phyloP scores from a whole-genome alignment of 1,284 basidiomycete species.

The Leccinum brunneo-olivaceum region DNA sequence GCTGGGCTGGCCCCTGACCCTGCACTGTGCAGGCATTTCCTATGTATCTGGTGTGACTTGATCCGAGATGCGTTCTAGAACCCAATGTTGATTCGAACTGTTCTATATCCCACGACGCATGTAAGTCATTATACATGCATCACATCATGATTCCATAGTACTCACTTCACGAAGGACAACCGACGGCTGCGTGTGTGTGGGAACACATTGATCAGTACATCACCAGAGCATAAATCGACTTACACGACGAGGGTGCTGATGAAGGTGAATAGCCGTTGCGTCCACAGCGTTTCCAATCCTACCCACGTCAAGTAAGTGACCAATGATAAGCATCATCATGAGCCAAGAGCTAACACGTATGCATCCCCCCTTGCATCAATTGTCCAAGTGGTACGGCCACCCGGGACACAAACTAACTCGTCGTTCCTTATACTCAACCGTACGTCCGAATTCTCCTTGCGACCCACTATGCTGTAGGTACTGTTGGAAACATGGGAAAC shows the following conservation, averaged over 20 bases:
- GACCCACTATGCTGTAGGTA: not conserved
- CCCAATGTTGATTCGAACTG: not conserved
- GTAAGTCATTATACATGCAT: not conserved
- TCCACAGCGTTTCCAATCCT: not conserved
- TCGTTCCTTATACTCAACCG: too few relatives aligned
- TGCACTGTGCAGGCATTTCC: too few relatives aligned
- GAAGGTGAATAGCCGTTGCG: not conserved
- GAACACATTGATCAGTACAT: not conserved
- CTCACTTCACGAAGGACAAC: not conserved
- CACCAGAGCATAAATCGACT: not conserved
- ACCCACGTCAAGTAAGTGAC: not conserved
- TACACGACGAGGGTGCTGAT: not conserved
- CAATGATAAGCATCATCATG: too few relatives aligned
- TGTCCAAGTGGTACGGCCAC: not conserved
- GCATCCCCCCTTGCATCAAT: constrained; percentile 3
- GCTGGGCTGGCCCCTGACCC: too few relatives aligned
- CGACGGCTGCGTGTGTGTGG: not conserved
- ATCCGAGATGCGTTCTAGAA: not conserved
- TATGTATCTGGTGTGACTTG: too few relatives aligned
- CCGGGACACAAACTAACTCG: not conserved
- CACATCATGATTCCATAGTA: too few relatives aligned
- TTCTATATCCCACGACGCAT: not conserved
- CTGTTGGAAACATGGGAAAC: not conserved
- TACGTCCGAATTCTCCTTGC: not conserved
- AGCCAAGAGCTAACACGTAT: not conserved